Base-by-base conservation (phyloP, 2,329 filamentous ascomycete species). In the Trichoderma gracile region DNA sequence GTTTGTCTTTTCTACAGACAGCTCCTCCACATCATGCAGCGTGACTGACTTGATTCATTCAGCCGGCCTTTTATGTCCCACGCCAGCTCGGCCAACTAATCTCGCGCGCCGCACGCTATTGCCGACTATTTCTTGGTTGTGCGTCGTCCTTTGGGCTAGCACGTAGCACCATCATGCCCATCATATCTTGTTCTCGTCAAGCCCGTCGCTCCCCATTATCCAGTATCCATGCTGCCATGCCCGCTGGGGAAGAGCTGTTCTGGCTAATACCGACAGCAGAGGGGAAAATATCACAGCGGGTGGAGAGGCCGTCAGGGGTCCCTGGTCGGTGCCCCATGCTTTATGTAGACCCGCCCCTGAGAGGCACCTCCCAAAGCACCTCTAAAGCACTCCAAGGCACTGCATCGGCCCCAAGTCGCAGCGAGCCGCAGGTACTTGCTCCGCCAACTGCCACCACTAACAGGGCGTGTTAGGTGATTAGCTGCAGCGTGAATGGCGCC, bases 291-390 rank as follows among this genome's bases (percentile, higher is more conserved):
- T 33, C 27, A 45, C 25, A 54, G 55, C 21, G 47, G 55, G 55
- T 58, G 63, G 56, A 23, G 63, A 47, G 38, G 63, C 4, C 23
- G 9, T 46, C 45, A 23, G 9, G 21, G 38, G 9, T 40, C 55
- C 50, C 56, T 47, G 30, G 49, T 30, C 33, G 49, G 49, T 52
- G 49, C 33, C 33, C 33, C 33, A 38, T 49, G 46, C 61, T 57
- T 42, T 10, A 27, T 63, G 61, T 50, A 54, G 63, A 40, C 14
- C n/a, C 55, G 56, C 63, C 63, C 63, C 63, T 65, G 63, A 65
- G 17, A 27, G 49, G 27, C 33, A 38, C 33, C 12, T 38, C 30
- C 30, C 30, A 33, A 9, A 33, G 30, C 30, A 33, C 12, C 14
- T 9, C 30, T 9, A 33, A 9, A 33, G 30, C 30, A 33, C 30